Evolutionary conservation across 2,329 filamentous ascomycete genomes (phyloP), one percentile per base, ranked within the genome.

Genomic region (Claviceps citrina): DNA sequence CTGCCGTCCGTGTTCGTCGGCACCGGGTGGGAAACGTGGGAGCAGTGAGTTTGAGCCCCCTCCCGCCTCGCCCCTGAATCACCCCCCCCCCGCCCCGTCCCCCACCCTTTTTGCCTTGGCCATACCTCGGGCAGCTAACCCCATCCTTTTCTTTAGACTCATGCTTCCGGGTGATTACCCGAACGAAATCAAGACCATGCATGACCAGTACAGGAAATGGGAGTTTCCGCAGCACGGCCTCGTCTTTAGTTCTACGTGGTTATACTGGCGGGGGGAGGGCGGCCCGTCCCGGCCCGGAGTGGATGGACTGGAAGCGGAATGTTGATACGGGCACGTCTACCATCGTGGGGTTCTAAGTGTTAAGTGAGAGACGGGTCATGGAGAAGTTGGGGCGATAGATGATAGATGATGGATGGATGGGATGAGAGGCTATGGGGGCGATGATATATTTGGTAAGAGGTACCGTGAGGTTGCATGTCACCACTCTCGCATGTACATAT

Each of bases 1-100:
- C 47, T 64, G 1, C 77, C 78, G 0, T 64, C 59, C 0, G 49
- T 79, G 2, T 71, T 76, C 10, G 63, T 82, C 12, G 78, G 77
- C 0, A 78, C 71, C 0, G 60, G 62, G 0, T 67, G 64, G 51
- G 58, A 64, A 7, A 60, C 63, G 1, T 76, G 71, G 67, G 64
- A 72, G 37, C 52, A 58, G 67, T 72, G 50, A 50, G 64, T 57
- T n/a, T n/a, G n/a, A 5, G n/a, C 34, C 25, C 12, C 7, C 10
- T 7, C 25, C 9, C 7, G 16, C 8, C 9, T 22, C n/a, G 4
- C 19, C 19, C 31, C 18, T 15, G 4, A 13, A 18, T 13, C 25
- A n/a, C 1, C 4, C 1, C 4, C 7, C 2, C 0, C 5, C n/a
- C n/a, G 12, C 0, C 13, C 22, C 22, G 8, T 8, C 22, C 22